Percentiles rank a stretch among this genome's conserved stretches.
These are phyloP conservation scores for Turnera subulata DNA, from an alignment of 345 rosid genomes.

Conservation along the genomic window DNA sequence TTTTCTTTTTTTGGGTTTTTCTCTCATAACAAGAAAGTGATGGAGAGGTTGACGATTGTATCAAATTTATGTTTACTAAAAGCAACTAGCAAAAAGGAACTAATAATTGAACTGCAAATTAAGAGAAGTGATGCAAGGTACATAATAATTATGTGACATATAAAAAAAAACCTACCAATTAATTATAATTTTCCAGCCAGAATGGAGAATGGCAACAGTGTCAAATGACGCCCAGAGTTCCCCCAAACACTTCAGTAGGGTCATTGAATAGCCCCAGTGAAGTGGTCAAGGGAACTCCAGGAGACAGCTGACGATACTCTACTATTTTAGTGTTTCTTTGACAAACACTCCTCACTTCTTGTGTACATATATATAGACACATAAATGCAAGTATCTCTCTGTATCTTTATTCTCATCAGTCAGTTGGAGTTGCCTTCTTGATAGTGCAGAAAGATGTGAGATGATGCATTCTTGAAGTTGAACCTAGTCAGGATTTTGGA, in stretches of 20 bases:
- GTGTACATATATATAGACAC: background rate
- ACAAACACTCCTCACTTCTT: background rate
- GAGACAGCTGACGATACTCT: constrained; percentile 18
- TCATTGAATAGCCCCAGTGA: constrained; percentile 15
- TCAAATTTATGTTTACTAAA: too few relatives aligned
- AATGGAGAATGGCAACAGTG: too few relatives aligned
- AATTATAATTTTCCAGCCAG: too few relatives aligned
- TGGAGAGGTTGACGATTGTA: too few relatives aligned
- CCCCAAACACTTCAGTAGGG: constrained; percentile 41
- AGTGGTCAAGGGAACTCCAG: constrained; percentile 37
- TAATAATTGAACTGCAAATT: too few relatives aligned
- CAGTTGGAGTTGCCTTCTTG: background rate
- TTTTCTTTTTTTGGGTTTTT: too few relatives aligned
- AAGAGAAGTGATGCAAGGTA: too few relatives aligned
- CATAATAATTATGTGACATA: too few relatives aligned
- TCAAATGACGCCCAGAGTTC: constrained; percentile 29
- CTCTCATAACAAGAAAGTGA: too few relatives aligned
- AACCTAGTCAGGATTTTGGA: constrained; percentile 5
- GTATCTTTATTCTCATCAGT: background rate
- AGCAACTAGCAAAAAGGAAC: too few relatives aligned
- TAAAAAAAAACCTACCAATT: too few relatives aligned
- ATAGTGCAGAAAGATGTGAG: background rate
- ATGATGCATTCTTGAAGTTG: background rate
- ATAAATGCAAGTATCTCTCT: background rate
- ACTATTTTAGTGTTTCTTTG: background rate